Base-by-base conservation (phyloP, 495 filamentous ascomycete genomes). In the Tuber indicum region DNA sequence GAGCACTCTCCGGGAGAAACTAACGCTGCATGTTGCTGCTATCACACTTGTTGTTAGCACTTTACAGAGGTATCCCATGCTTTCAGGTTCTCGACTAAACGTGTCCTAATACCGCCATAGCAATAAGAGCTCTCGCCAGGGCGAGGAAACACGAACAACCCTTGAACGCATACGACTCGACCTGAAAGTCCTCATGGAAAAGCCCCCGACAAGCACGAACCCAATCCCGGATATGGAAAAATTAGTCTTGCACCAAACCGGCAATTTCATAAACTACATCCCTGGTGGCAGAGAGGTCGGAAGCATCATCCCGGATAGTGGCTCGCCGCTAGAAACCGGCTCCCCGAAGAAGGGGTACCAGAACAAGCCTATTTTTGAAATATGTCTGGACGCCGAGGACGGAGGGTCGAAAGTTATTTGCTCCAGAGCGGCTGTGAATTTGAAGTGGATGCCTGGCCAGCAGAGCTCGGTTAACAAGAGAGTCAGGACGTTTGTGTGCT, bases 31-130 rank as follows among this genome's bases (percentile, higher is more conserved):
- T 73, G 52, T 73, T 8, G 23, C 44, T 0, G 52, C 26, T 12
- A 73, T 73, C 41, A 73, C 19, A 1, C 36, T 73, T 26, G 21
- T 73, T 47, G 43, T 73, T 12, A n/a, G 19, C 36, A 73, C 72
- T 47, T 39, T 73, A 39, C 72, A 73, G 52, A 73, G 21, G 72
- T 73, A 47, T 32, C 19, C 21, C 12, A 39, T 32, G 12, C 8
- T 58, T 14, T 26, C 9, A 3, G 3, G 52, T 26, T 58, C 52
- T 58, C n/a, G 0, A 26, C 26, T 5, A 26, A 10, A 58, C 7
- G 8, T 26, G 9, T 26, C 23, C n/a, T 58, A 58, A 58, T 26
- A 2, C 23, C n/a, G 9, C 3, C 10, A 45, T 32, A 73, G 72
- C 43, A 47, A 26, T 8, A 73, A 73, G 44, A 73, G 44, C 21